Percentiles rank a stretch among this genome's conserved stretches.
Evolutionary conservation across 2,329 filamentous ascomycete genomes (phyloP).

Genomic region (Phyllosticta citribraziliensis): DNA sequence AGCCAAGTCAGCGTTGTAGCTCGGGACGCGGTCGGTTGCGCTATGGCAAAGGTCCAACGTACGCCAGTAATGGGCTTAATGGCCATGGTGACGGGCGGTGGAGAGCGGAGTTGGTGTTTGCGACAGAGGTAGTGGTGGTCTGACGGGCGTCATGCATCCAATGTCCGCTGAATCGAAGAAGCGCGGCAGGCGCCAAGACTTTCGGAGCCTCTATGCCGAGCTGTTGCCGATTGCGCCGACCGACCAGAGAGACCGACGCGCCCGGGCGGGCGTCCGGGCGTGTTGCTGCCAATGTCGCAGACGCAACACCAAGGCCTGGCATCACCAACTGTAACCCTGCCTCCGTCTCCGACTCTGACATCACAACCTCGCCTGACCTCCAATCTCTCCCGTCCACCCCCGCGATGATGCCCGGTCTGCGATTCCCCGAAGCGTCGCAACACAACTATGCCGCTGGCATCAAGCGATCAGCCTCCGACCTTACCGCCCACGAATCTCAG

Average conservation of each 20-base stretch:
- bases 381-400: background rate
- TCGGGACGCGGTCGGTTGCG: background rate
- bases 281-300: background rate
- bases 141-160: conserved; percentile 1
- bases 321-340: background rate
- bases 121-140: background rate
- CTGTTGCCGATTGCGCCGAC: background rate
- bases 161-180: background rate
- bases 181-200: background rate
- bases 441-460: conserved; percentile 18
- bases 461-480: conserved; percentile 18
- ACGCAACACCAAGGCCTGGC: background rate
- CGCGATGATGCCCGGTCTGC: conserved; percentile 11
- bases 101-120: conserved; percentile 8
- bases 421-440: conserved; percentile 5
- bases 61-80: conserved; percentile 44
- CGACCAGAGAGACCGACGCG: background rate
- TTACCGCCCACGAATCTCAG: conserved; percentile 13
- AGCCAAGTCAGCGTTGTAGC: conserved; percentile 1
- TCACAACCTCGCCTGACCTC: background rate
- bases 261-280: background rate
- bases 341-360: background rate
- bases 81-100: conserved; percentile 26
- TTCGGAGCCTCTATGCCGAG: background rate
- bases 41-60: conserved; percentile 20